These are phyloP conservation scores for Beauveria caledonica DNA, from an alignment of 2,329 filamentous ascomycete genomes.

Conservation along the genomic window DNA sequence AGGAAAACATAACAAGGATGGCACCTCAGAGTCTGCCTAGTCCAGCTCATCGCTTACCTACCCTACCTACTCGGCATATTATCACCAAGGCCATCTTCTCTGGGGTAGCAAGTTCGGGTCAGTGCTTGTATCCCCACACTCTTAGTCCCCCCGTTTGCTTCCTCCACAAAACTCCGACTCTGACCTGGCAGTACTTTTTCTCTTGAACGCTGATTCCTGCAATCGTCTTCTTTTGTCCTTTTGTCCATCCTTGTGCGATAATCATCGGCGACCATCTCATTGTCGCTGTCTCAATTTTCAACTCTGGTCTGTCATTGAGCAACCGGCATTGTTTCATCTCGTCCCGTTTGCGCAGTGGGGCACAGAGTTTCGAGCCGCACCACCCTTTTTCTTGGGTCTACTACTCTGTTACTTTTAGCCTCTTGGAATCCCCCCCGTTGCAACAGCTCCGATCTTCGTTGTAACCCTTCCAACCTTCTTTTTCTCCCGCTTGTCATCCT, in stretches of 20 bases:
- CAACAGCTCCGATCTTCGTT: background rate
- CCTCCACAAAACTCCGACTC: background rate
- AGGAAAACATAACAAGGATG: no score
- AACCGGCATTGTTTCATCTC: background rate
- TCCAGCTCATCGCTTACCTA: no score
- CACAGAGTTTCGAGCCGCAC: background rate
- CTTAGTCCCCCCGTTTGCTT: background rate
- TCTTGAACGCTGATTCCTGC: no score
- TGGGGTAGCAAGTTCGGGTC: background rate
- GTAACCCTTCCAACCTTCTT: slow-evolving; percentile 3
- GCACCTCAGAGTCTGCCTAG: no score
- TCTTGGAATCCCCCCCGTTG: background rate
- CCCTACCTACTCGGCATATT: no score
- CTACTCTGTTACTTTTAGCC: background rate
- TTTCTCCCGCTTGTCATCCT: background rate
- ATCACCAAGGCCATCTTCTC: background rate
- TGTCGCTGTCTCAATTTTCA: background rate
- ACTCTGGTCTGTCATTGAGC: background rate
- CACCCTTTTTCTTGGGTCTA: background rate
- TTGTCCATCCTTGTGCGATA: background rate
- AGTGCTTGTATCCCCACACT: background rate
- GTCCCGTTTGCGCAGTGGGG: background rate
- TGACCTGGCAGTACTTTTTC: background rate
- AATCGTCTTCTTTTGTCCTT: no score
- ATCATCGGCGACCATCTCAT: background rate